Evolutionary conservation across 2,329 filamentous ascomycete species (phyloP), one percentile per base, ranked within the genome.

Genomic region (Fusarium graminum): DNA sequence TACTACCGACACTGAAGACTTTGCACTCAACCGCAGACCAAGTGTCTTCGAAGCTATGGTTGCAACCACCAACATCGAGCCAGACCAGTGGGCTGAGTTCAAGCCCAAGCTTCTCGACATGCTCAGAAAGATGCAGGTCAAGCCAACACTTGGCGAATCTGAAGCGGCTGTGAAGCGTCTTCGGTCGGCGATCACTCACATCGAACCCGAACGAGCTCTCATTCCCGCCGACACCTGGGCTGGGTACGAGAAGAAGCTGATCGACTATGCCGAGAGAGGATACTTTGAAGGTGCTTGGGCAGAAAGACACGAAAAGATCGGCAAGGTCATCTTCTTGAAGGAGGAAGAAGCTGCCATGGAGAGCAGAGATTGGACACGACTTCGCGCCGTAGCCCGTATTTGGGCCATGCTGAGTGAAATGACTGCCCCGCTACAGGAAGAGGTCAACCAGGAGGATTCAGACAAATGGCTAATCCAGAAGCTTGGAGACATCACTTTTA

Each of bases 321-420:
- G 67, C 13, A 64, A 57, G 14, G 71, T 77, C 17, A 52, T 74
- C 7, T 76, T 69, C 17, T 25, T 74, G 7, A 52, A 59, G 6
- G 76, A 78, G 47, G 76, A 78, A 61, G 43, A 70, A 32, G 55
- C 39, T 9, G 70, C 70, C 5, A 55, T 77, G 28, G 46, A 42
- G 12, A 54, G 40, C 13, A 56, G 63, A 1, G 63, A 76, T 16
- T 76, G 70, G 70, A 55, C 62, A 3, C 69, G 76, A 25, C 63
- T 77, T 40, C 53, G 59, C 19, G 63, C 64, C 17, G 72, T 72
- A 16, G 69, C 71, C 11, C 63, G 65, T 8, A 44, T 76, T 16
- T 76, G 72, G 55, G 71, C 67, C 2, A 55, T 73, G 16, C 63
- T 77, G n/a, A 62, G 69, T 0, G 73, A 74, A 38, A 50, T 59